phyloP scores from a whole-genome alignment of 2,329 filamentous ascomycete species.

The Apiospora sp. region DNA sequence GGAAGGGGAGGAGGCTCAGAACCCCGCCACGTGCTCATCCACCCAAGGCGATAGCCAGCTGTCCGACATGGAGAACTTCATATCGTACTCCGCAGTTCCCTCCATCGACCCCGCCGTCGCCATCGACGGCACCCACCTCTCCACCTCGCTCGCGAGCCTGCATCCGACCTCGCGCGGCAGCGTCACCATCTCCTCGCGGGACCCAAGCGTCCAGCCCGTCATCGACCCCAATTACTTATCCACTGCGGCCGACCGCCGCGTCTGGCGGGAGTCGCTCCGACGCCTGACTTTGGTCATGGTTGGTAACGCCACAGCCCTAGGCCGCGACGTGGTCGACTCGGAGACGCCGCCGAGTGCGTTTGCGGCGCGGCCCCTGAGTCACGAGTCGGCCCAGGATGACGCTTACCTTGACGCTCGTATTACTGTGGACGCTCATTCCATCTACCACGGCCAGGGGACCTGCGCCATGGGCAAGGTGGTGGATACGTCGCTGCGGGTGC shows the following conservation, averaged over 20 bases:
- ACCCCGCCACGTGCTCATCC: background rate
- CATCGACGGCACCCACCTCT: slow-evolving; percentile 22
- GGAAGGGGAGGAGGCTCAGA: background rate
- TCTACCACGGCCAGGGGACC: slow-evolving; percentile 9
- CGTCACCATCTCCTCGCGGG: slow-evolving; percentile 7
- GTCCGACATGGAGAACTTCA: slow-evolving; percentile 22
- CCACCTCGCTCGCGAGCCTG: slow-evolving; percentile 30
- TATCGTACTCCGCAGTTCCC: background rate
- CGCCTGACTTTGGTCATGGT: background rate
- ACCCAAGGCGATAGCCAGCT: no score
- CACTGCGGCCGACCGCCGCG: slow-evolving; percentile 13
- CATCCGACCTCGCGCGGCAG: slow-evolving; percentile 25
- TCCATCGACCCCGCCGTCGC: background rate
- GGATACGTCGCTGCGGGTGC: slow-evolving; percentile 9
- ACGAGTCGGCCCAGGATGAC: background rate
- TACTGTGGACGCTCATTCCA: background rate
- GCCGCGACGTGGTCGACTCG: slow-evolving; percentile 10
- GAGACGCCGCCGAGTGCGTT: slow-evolving; percentile 19
- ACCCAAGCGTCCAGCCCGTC: background rate
- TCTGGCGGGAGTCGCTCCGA: background rate
- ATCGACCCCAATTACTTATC: slow-evolving; percentile 24
- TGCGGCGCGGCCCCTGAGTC: background rate
- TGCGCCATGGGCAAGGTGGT: slow-evolving; percentile 26
- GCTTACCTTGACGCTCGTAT: slow-evolving; percentile 24
- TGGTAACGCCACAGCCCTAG: background rate